These are phyloP conservation scores for Vigna radiata DNA, from an alignment of 306 rosid genomes.

Conservation along the genomic window DNA sequence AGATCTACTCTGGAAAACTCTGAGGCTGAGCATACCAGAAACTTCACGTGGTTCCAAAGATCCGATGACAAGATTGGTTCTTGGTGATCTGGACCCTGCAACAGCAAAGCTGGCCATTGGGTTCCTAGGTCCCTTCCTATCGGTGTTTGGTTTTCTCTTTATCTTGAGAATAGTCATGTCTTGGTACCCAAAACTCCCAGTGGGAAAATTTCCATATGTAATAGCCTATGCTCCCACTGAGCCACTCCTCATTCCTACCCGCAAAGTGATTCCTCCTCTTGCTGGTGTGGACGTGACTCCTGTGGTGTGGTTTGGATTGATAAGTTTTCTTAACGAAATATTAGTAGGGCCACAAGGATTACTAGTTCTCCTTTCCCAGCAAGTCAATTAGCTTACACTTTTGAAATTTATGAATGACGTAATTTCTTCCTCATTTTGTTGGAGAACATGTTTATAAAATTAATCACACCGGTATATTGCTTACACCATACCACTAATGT, in stretches of 20 bases:
- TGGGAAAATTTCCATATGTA: constrained; percentile 84
- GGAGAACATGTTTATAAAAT: constrained; percentile 16
- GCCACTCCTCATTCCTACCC: constrained; percentile 75
- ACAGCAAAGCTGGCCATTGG: constrained; percentile 77
- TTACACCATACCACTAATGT: too few relatives aligned
- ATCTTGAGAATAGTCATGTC: constrained; percentile 88
- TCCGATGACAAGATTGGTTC: constrained; percentile 46
- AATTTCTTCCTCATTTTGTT: constrained; percentile 34
- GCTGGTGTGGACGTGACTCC: constrained; percentile 97
- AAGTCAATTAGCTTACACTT: constrained; percentile 55
- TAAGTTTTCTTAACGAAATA: constrained; percentile 92
- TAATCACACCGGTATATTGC: not conserved
- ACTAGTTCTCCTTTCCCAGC: constrained; percentile 89
- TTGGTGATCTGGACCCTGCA: constrained; percentile 83
- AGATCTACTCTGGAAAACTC: constrained; percentile 32
- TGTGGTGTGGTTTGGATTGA: constrained; percentile 92
- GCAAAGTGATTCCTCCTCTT: constrained; percentile 89
- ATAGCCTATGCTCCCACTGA: constrained; percentile 95
- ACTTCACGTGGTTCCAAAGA: constrained; percentile 43
- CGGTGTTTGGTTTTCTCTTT: constrained; percentile 75
- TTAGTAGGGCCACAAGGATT: constrained; percentile 97
- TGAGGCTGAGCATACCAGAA: constrained; percentile 42
- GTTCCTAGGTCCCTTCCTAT: constrained; percentile 81
- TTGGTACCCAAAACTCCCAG: constrained; percentile 93
- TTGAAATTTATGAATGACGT: constrained; percentile 30